Evolutionary conservation across 2,329 filamentous ascomycete species (phyloP).

Genomic region (Drechslerella coelobrocha): DNA sequence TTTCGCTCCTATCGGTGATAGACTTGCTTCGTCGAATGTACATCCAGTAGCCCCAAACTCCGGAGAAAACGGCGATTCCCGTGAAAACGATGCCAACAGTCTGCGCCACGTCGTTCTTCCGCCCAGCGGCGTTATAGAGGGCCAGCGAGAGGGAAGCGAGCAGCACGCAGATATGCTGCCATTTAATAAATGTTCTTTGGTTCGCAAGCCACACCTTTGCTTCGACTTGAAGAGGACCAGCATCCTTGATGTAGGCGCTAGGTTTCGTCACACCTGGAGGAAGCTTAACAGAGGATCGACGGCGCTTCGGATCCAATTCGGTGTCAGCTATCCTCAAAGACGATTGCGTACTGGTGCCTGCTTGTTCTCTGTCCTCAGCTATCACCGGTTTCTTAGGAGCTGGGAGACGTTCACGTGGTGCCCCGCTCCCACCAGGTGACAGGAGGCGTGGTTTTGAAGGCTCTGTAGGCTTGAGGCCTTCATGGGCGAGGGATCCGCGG

Average conservation of each 20-base stretch:
- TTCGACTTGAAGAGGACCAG: conserved; percentile 88
- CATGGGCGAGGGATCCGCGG: conserved; percentile 23
- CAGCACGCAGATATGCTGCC: conserved; percentile 92
- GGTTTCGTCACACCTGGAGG: conserved; percentile 90
- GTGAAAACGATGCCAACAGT: conserved; percentile 84
- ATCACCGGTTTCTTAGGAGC: conserved; percentile 50
- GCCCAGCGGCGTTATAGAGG: conserved; percentile 85
- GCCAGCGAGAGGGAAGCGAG: conserved; percentile 83
- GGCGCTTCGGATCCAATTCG: conserved; percentile 68
- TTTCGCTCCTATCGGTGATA: conserved; percentile 84
- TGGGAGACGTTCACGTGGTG: conserved; percentile 51
- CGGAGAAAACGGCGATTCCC: conserved; percentile 79
- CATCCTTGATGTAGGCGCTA: conserved; percentile 89
- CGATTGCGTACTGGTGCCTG: conserved; percentile 56
- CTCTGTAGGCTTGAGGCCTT: conserved; percentile 67
- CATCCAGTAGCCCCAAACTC: conserved; percentile 85
- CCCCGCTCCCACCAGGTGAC: conserved; percentile 57
- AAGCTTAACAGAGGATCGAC: conserved; percentile 59
- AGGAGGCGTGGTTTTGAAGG: conserved; percentile 65
- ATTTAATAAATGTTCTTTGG: conserved; percentile 97
- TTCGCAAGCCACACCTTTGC: conserved; percentile 99
- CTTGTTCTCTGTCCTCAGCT: conserved; percentile 57
- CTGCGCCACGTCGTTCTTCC: conserved; percentile 74
- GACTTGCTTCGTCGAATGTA: conserved; percentile 76
- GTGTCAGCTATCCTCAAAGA: conserved; percentile 68